Conservation (phyloP, 192 early-diverging fungal genomes). For the Mortierella alpina region DNA sequence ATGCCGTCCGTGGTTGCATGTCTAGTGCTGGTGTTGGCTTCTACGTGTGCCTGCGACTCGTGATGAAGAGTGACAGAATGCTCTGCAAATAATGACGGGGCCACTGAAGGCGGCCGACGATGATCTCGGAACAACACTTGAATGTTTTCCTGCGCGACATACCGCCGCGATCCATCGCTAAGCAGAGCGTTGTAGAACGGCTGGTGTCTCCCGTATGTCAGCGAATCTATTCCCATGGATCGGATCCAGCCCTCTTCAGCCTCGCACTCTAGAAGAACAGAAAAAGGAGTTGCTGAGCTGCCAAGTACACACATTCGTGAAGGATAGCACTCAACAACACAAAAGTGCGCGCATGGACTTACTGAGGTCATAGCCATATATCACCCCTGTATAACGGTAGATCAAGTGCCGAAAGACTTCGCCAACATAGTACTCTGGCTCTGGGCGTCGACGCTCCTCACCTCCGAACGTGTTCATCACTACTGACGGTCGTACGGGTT, state of each 20-base stretch:
- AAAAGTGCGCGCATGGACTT: not conserved
- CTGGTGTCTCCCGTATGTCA: conserved; percentile 34
- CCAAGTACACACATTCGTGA: not conserved
- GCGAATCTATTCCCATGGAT: conserved; percentile 36
- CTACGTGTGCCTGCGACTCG: not conserved
- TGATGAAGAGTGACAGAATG: not conserved
- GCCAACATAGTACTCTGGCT: conserved; percentile 50
- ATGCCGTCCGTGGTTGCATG: not conserved
- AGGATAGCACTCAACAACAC: not conserved
- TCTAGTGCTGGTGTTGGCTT: not conserved
- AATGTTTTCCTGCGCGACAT: conserved; percentile 54
- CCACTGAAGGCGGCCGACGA: not conserved
- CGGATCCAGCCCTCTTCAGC: conserved; percentile 36
- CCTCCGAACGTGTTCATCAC: conserved; percentile 9
- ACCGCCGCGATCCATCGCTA: conserved; percentile 31
- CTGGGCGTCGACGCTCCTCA: conserved; percentile 23
- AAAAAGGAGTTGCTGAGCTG: not conserved
- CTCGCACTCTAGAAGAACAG: conserved; percentile 31
- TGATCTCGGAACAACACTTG: conserved; percentile 36
- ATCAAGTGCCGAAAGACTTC: conserved; percentile 49
- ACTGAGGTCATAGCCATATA: conserved; percentile 55
- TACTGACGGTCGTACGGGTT: not conserved
- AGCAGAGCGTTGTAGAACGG: conserved; percentile 50
- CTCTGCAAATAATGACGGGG: not conserved
- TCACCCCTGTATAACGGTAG: conserved; percentile 45